phyloP scores from a whole-genome alignment of 192 early-diverging fungal species.

The Pilobolus umbonatus region DNA sequence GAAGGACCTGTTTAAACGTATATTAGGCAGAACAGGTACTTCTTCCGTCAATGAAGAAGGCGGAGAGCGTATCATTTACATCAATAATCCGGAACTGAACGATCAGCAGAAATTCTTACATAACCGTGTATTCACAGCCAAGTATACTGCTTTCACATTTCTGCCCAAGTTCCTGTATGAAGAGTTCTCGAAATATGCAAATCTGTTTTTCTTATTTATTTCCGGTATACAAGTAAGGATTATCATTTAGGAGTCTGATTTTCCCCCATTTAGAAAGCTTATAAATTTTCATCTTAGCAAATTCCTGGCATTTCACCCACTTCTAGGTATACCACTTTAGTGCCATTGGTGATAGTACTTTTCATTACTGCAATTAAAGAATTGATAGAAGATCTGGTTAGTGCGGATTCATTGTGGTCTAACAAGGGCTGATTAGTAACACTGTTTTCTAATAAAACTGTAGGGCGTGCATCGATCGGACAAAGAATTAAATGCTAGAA shows the following conservation, averaged over 20 bases:
- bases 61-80: slow-evolving; percentile 70
- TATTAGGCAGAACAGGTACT: not conserved
- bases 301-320: slow-evolving; percentile 93
- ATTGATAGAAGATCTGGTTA: slow-evolving; percentile 81
- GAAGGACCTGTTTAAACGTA: not conserved
- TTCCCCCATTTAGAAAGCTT: not conserved
- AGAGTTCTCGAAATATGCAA: slow-evolving; percentile 98
- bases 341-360: slow-evolving; percentile 79
- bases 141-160: slow-evolving; percentile 93
- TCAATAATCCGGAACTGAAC: slow-evolving; percentile 83
- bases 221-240: slow-evolving; percentile 80
- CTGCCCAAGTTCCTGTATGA: slow-evolving; percentile 93
- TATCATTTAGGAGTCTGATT: not conserved
- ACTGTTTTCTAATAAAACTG: not conserved
- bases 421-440: not conserved
- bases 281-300: slow-evolving; percentile 56
- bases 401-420: not conserved
- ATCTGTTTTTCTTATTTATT: slow-evolving; percentile 98
- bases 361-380: slow-evolving; percentile 92
- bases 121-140: slow-evolving; percentile 92
- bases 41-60: slow-evolving; percentile 2
- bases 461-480: slow-evolving; percentile 62
- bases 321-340: slow-evolving; percentile 82
- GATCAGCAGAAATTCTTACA: slow-evolving; percentile 77
- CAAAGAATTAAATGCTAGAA: slow-evolving; percentile 64